Percentiles rank a stretch among this genome's conserved stretches.
Evolutionary conservation across 495 filamentous ascomycete species (phyloP).

Genomic region (Talaromyces proteolyticus): DNA sequence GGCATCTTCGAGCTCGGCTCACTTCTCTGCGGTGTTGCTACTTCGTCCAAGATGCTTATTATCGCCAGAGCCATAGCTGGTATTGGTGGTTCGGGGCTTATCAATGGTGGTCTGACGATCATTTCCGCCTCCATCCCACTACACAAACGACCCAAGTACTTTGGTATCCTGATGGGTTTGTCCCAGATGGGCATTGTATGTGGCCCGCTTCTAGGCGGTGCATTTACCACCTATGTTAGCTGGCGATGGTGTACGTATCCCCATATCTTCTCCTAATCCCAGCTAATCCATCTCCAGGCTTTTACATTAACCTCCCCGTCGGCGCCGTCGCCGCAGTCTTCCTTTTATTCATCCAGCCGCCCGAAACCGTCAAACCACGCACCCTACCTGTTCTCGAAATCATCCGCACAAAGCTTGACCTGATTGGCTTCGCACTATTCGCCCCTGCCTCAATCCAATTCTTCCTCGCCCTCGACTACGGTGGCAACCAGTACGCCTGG

Average conservation of each 20-base stretch:
- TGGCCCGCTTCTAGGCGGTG: slow-evolving; percentile 39
- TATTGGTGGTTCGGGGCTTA: slow-evolving; percentile 34
- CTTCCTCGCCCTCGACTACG: slow-evolving; percentile 22
- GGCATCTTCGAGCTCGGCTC: slow-evolving; percentile 38
- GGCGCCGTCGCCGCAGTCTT: slow-evolving; percentile 42
- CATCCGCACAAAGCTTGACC: slow-evolving; percentile 24
- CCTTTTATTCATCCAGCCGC: slow-evolving; percentile 42
- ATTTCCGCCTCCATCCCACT: slow-evolving; percentile 38
- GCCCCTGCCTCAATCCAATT: slow-evolving; percentile 22
- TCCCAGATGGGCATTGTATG: slow-evolving; percentile 25
- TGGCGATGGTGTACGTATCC: slow-evolving; percentile 41
- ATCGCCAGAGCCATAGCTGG: slow-evolving; percentile 40
- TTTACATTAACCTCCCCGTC: slow-evolving; percentile 61
- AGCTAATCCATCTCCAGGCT: slow-evolving; percentile 25
- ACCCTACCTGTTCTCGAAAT: slow-evolving; percentile 21
- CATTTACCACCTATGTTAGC: slow-evolving; percentile 30
- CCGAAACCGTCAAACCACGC: slow-evolving; percentile 34
- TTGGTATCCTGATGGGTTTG: slow-evolving; percentile 35
- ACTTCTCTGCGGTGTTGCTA: slow-evolving; percentile 34
- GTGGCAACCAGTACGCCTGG: slow-evolving; percentile 19
- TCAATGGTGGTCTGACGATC: slow-evolving; percentile 49
- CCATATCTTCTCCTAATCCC: slow-evolving; percentile 6
- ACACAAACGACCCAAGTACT: slow-evolving; percentile 26
- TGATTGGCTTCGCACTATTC: slow-evolving; percentile 18
- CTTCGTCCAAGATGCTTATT: slow-evolving; percentile 37